These are phyloP conservation scores for Symmetrospora coprosmae DNA, from an alignment of 768 basidiomycete species.

Conservation along the genomic window DNA sequence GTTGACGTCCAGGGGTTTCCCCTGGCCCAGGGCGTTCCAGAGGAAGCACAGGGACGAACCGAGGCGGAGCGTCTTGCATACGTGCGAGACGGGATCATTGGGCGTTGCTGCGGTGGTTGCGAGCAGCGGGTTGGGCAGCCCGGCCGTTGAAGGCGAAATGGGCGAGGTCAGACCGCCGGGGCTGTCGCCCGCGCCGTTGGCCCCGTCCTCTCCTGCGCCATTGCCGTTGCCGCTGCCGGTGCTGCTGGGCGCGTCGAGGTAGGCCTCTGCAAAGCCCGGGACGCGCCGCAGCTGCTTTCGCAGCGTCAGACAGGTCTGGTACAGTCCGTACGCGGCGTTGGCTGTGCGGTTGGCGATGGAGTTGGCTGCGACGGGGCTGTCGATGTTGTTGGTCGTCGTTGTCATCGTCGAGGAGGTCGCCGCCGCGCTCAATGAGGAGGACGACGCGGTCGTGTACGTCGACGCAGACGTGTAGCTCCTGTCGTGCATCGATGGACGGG, in stretches of 20 bases:
- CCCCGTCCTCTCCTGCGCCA: no score
- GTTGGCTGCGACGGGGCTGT: slow-evolving; percentile 29
- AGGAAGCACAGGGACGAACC: slow-evolving; percentile 90
- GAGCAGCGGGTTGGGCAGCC: neutral
- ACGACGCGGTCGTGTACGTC: neutral
- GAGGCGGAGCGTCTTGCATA: slow-evolving; percentile 85
- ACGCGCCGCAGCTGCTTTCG: slow-evolving; percentile 27
- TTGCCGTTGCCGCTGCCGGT: neutral
- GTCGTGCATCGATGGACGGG: neutral
- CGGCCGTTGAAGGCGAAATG: neutral
- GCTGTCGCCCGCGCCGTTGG: neutral
- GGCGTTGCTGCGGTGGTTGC: neutral
- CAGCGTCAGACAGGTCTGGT: slow-evolving; percentile 29
- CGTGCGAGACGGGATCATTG: slow-evolving; percentile 81
- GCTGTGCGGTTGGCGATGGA: slow-evolving; percentile 28
- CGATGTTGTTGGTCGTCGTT: slow-evolving; percentile 14
- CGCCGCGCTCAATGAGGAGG: neutral
- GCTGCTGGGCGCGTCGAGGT: no score
- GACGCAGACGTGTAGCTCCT: neutral
- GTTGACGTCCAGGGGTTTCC: slow-evolving; percentile 45
- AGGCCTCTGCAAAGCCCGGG: slow-evolving; percentile 29
- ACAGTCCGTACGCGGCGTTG: slow-evolving; percentile 27
- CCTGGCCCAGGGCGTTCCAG: slow-evolving; percentile 62
- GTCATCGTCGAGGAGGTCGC: neutral
- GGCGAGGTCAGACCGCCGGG: neutral